Percentiles rank a stretch among this genome's conserved stretches.
Conservation (phyloP, 805 yeast genomes). For the Candida sakaeoensis region DNA sequence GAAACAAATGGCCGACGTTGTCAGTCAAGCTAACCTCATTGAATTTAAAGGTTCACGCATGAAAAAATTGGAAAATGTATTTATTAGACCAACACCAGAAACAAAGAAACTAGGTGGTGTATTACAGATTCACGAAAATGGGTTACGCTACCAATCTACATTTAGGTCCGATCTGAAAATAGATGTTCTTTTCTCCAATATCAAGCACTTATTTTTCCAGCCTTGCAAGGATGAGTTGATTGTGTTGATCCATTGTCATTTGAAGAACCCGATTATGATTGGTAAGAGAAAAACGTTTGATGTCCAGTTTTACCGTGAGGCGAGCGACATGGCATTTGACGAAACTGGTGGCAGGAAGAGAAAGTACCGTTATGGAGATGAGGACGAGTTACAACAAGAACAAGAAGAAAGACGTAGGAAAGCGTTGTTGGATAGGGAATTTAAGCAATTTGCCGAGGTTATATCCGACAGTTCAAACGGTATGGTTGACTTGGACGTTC, state of each 20-base stretch:
- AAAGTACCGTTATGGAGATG: slow-evolving; percentile 89
- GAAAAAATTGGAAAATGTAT: slow-evolving; percentile 80
- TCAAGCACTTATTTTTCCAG: slow-evolving; percentile 91
- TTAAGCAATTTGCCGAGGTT: slow-evolving; percentile 81
- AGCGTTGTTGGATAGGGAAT: slow-evolving; percentile 86
- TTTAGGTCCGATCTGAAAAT: slow-evolving; percentile 80
- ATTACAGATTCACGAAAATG: slow-evolving; percentile 90
- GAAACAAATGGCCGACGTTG: slow-evolving; percentile 90
- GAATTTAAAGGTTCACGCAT: slow-evolving; percentile 84
- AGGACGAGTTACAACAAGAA: slow-evolving; percentile 97
- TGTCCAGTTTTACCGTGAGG: slow-evolving; percentile 94
- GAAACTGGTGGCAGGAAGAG: slow-evolving; percentile 95
- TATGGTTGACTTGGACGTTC: slow-evolving; percentile 81
- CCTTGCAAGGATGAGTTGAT: slow-evolving; percentile 93
- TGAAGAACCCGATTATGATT: slow-evolving; percentile 88
- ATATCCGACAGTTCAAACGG: slow-evolving; percentile 88
- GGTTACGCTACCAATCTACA: slow-evolving; percentile 88
- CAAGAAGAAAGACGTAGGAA: slow-evolving; percentile 96
- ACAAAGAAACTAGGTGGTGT: slow-evolving; percentile 93
- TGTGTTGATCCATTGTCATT: slow-evolving; percentile 87
- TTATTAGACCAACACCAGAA: slow-evolving; percentile 93
- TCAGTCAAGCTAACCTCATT: slow-evolving; percentile 81
- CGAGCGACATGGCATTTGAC: slow-evolving; percentile 92
- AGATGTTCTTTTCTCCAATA: slow-evolving; percentile 84
- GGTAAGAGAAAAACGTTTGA: slow-evolving; percentile 95